Evolutionary conservation across 2,329 filamentous ascomycete genomes (phyloP).

Genomic region (Exophiala phaeomuriformis): DNA sequence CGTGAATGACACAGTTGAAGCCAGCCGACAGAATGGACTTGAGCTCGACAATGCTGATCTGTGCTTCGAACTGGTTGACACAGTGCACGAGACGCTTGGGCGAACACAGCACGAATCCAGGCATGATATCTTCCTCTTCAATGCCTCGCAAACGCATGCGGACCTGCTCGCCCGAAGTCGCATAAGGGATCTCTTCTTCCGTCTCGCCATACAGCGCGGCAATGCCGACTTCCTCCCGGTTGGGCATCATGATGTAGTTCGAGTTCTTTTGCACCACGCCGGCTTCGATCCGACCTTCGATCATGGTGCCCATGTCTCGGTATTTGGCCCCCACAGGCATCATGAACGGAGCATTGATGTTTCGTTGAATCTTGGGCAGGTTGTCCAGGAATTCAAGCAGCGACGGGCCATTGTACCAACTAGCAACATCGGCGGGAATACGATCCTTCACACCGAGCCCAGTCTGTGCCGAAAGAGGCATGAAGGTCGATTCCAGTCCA

Average conservation of each 20-base stretch:
- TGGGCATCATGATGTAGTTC: slow-evolving; percentile 89
- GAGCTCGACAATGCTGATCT: slow-evolving; percentile 89
- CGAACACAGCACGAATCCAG: slow-evolving; percentile 93
- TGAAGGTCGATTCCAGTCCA: slow-evolving; percentile 82
- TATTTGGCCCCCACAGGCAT: slow-evolving; percentile 97
- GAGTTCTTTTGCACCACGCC: slow-evolving; percentile 88
- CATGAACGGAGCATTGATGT: slow-evolving; percentile 97
- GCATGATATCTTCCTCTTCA: slow-evolving; percentile 93
- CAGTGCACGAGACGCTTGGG: slow-evolving; percentile 89
- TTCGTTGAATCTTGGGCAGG: slow-evolving; percentile 89
- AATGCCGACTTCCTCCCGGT: slow-evolving; percentile 71
- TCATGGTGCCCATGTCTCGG: slow-evolving; percentile 91
- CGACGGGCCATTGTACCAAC: slow-evolving; percentile 85
- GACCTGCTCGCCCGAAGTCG: slow-evolving; percentile 89
- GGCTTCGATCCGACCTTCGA: slow-evolving; percentile 95
- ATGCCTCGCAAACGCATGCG: slow-evolving; percentile 86
- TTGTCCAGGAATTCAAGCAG: slow-evolving; percentile 91
- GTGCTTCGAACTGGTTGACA: slow-evolving; percentile 84
- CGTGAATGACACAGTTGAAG: slow-evolving; percentile 96
- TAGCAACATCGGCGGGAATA: slow-evolving; percentile 64
- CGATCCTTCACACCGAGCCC: slow-evolving; percentile 82
- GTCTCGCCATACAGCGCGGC: slow-evolving; percentile 88
- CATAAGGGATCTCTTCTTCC: slow-evolving; percentile 77
- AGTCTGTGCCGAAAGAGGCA: slow-evolving; percentile 90
- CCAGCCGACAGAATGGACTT: slow-evolving; percentile 90